phyloP scores from a whole-genome alignment of 208 protist genomes.

The Crithidia bombi region DNA sequence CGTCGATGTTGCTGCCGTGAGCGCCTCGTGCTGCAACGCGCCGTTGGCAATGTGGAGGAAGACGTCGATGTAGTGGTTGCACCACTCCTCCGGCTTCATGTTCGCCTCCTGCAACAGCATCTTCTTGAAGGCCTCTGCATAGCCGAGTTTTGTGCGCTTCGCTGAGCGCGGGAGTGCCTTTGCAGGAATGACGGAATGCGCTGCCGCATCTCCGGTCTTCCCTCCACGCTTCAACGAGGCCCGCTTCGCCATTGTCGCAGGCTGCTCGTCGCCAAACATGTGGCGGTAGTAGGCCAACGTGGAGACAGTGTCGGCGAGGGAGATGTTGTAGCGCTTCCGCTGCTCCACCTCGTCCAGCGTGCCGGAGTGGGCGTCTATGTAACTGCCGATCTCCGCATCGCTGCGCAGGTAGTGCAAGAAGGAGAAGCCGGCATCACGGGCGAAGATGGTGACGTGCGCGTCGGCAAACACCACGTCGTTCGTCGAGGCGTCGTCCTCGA shows the following conservation, averaged over 20 bases:
- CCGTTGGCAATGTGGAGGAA: constrained; percentile 85
- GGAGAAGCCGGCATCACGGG: constrained; percentile 82
- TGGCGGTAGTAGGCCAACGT: constrained; percentile 81
- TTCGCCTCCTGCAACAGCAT: constrained; percentile 69
- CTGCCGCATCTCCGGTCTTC: not conserved
- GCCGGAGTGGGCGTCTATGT: constrained; percentile 64
- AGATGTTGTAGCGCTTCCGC: constrained; percentile 74
- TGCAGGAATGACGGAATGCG: constrained; percentile 54
- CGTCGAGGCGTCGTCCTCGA: constrained; percentile 60
- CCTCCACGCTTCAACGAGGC: constrained; percentile 9
- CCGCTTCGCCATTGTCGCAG: constrained; percentile 11
- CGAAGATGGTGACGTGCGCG: constrained; percentile 88
- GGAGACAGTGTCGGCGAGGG: constrained; percentile 80
- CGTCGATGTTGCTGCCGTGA: constrained; percentile 37
- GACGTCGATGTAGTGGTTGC: constrained; percentile 83
- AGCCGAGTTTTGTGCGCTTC: constrained; percentile 42
- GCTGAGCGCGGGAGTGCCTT: constrained; percentile 56
- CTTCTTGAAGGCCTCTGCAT: constrained; percentile 67
- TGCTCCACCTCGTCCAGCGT: constrained; percentile 34
- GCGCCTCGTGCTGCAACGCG: constrained; percentile 71
- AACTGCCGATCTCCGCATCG: constrained; percentile 48
- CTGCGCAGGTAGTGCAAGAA: constrained; percentile 59
- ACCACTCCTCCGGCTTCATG: constrained; percentile 92
- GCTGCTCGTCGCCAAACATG: constrained; percentile 44
- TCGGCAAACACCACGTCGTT: constrained; percentile 60